phyloP scores from a whole-genome alignment of 2,329 filamentous ascomycete species.

The Sporothrix brasiliensis region DNA sequence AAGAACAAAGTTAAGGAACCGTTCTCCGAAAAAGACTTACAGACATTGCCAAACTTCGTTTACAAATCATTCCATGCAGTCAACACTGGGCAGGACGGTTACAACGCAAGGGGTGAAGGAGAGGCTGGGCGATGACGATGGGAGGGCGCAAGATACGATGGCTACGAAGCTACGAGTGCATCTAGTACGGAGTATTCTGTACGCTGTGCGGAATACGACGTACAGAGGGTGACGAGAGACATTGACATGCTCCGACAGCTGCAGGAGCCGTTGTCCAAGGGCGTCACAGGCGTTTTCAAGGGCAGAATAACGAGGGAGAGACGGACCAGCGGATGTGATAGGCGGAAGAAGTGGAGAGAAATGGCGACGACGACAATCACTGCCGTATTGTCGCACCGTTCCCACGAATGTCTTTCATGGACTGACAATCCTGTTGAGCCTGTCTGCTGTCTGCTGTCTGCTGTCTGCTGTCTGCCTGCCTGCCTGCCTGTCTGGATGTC shows the following conservation, averaged over 20 bases:
- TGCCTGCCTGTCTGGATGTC: too few species aligned
- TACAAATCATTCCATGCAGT: not conserved
- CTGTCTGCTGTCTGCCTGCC: too few species aligned
- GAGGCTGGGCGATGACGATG: too few species aligned
- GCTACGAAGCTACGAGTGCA: too few species aligned
- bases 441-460: too few species aligned
- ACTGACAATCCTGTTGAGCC: not conserved
- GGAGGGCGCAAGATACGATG: too few species aligned
- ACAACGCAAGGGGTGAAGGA: slow-evolving; percentile 16
- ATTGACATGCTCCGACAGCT: slow-evolving; percentile 13
- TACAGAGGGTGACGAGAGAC: not conserved
- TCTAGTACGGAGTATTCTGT: too few species aligned
- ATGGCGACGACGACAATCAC: not conserved
- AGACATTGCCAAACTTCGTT: not conserved
- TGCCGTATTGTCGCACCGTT: not conserved
- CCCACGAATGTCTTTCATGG: not conserved
- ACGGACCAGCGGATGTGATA: not conserved
- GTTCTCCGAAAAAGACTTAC: not conserved
- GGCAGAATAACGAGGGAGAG: not conserved
- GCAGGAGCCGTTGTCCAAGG: not conserved
- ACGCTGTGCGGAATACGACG: too few species aligned
- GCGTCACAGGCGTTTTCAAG: not conserved
- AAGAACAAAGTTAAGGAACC: not conserved
- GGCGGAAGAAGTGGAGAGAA: not conserved
- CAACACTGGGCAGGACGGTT: not conserved